phyloP scores from a whole-genome alignment of 345 rosid species.

The Alliaria petiolata region DNA sequence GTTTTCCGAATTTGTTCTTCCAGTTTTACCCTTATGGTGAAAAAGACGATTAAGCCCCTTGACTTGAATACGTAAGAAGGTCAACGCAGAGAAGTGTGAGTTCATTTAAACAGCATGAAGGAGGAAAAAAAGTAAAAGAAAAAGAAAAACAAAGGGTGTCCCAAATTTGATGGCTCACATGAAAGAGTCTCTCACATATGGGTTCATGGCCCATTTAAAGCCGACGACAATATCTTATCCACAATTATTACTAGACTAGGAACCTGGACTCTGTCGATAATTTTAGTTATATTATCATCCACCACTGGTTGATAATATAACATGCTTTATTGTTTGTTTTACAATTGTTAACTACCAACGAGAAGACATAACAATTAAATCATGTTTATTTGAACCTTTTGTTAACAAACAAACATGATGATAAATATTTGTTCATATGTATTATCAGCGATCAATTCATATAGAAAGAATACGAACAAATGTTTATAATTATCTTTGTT shows the following conservation, averaged over 20 bases:
- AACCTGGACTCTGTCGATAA: constrained; percentile 19
- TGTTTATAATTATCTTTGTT: not conserved
- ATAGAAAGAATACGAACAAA: not conserved
- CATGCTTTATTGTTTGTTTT: too few relatives aligned
- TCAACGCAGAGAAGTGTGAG: not conserved
- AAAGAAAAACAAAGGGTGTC: constrained; percentile 13
- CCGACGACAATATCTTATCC: constrained; percentile 23
- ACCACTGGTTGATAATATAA: too few relatives aligned
- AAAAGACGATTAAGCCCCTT: constrained; percentile 2
- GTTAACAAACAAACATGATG: not conserved
- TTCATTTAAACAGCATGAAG: not conserved
- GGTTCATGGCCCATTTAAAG: constrained; percentile 32
- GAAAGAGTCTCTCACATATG: constrained; percentile 11
- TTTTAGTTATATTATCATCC: constrained; percentile 11
- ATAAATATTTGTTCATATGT: not conserved
- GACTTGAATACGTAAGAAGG: not conserved
- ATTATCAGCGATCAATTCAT: not conserved
- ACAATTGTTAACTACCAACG: not conserved
- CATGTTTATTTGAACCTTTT: not conserved
- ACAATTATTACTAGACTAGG: constrained; percentile 23
- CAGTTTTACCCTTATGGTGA: not conserved
- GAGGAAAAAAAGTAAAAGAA: not conserved
- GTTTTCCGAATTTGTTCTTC: not conserved
- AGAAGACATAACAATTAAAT: too few relatives aligned
- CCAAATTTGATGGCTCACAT: constrained; percentile 30